These are phyloP conservation scores for Pythium rhizo-oryzae DNA, from an alignment of 352 stramenopile species.

Conservation along the genomic window DNA sequence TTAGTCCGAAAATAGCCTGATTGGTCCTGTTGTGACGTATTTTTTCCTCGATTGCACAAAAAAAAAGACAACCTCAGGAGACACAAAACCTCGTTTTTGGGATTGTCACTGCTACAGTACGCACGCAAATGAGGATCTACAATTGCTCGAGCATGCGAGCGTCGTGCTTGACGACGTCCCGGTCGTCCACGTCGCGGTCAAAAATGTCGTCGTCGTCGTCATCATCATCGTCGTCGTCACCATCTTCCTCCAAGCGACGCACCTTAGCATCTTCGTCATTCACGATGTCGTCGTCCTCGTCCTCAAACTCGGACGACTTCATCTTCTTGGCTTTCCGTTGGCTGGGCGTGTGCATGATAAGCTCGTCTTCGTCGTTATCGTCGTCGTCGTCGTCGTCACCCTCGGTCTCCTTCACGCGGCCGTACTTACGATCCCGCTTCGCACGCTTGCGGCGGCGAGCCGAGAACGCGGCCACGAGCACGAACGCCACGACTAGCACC, in stretches of 20 bases:
- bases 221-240: too few relatives aligned
- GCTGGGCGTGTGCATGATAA: conserved; percentile 33
- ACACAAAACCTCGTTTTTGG: conserved; percentile 16
- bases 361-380: conserved; percentile 61
- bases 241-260: conserved; percentile 44
- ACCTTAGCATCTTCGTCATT: conserved; percentile 52
- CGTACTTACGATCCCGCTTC: conserved; percentile 58
- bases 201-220: conserved; percentile 82
- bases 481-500: conserved; percentile 70
- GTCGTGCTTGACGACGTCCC: conserved; percentile 53
- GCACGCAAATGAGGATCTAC: too few relatives aligned
- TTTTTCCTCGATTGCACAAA: too few relatives aligned
- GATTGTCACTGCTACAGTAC: conserved; percentile 3
- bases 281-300: conserved; percentile 30
- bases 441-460: conserved; percentile 61
- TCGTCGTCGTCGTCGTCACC: conserved; percentile 54
- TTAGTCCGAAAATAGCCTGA: neutral
- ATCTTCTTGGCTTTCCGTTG: conserved; percentile 39
- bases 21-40: conserved; percentile 2
- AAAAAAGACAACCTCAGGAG: conserved; percentile 5
- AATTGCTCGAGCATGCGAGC: conserved; percentile 58
- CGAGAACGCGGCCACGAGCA: conserved; percentile 64
- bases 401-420: conserved; percentile 57
- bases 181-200: conserved; percentile 43
- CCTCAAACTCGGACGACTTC: conserved; percentile 32